These are phyloP conservation scores for Yamadazyma triangularis DNA, from an alignment of 1,139 yeast genomes.

Conservation along the genomic window DNA sequence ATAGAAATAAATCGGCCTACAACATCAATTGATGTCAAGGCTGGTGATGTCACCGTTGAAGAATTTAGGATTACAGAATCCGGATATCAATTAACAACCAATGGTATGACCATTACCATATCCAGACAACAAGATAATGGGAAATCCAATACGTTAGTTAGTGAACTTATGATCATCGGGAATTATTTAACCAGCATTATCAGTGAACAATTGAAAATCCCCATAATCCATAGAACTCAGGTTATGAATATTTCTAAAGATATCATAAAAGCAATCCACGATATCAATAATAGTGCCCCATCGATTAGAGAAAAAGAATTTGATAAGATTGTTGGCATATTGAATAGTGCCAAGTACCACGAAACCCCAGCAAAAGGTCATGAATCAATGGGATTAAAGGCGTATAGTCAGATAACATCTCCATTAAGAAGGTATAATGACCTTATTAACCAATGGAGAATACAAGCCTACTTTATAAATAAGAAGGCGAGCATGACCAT, in stretches of 20 bases:
- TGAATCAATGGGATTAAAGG: slow-evolving; percentile 56
- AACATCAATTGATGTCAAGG: neutral
- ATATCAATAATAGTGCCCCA: slow-evolving; percentile 23
- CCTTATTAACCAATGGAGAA: slow-evolving; percentile 65
- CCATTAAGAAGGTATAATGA: slow-evolving; percentile 89
- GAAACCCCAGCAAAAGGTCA: slow-evolving; percentile 45
- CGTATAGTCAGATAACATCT: slow-evolving; percentile 78
- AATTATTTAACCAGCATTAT: slow-evolving; percentile 59
- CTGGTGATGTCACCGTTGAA: neutral
- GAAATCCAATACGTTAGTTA: slow-evolving; percentile 56
- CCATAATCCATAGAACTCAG: slow-evolving; percentile 51
- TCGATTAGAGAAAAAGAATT: slow-evolving; percentile 9
- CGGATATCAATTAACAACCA: slow-evolving; percentile 13
- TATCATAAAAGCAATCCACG: slow-evolving; percentile 11
- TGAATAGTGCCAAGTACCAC: slow-evolving; percentile 30
- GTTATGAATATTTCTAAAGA: slow-evolving; percentile 23
- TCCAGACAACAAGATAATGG: neutral
- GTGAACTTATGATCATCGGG: slow-evolving; percentile 79
- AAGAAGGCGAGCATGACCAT: no score
- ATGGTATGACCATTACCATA: slow-evolving; percentile 7
- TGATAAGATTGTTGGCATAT: slow-evolving; percentile 17
- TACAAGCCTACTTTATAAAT: slow-evolving; percentile 16
- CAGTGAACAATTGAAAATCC: slow-evolving; percentile 42
- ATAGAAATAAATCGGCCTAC: neutral
- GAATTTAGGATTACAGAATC: slow-evolving; percentile 6